phyloP scores from a whole-genome alignment of 2,329 filamentous ascomycete species.

The Colletotrichum sp. region DNA sequence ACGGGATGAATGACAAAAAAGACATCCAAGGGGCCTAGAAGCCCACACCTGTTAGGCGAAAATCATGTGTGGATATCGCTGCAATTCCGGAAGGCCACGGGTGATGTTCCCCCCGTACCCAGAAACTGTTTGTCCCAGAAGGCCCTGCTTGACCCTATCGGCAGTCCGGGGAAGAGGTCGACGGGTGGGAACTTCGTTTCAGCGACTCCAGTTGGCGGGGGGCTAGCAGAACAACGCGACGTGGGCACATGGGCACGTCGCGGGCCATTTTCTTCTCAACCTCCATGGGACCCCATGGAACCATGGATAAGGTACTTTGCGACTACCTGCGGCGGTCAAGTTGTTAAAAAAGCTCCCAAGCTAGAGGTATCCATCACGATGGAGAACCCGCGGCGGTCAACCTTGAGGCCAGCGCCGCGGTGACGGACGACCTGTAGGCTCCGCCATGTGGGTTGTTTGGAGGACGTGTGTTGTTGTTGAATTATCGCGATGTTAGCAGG shows the following conservation, averaged over 20 bases:
- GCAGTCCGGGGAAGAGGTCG: slow-evolving; percentile 15
- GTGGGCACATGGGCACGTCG: slow-evolving; percentile 1
- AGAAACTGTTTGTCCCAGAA: neutral
- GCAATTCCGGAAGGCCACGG: slow-evolving; percentile 16
- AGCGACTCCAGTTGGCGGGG: neutral
- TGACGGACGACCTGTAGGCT: neutral
- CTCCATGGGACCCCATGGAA: neutral
- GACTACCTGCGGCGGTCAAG: slow-evolving; percentile 1
- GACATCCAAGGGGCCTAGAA: neutral
- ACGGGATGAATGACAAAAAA: neutral
- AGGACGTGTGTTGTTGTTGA: neutral
- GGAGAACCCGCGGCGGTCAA: neutral
- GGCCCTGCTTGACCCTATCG: slow-evolving; percentile 8
- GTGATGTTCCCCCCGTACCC: neutral
- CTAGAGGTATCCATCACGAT: neutral
- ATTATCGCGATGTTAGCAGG: neutral
- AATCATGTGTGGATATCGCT: neutral
- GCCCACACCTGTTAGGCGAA: neutral
- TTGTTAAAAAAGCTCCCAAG: neutral
- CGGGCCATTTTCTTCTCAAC: neutral
- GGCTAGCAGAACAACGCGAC: neutral
- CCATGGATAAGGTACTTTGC: slow-evolving; percentile 2
- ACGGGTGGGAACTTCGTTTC: slow-evolving; percentile 12
- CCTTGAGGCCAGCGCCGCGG: neutral
- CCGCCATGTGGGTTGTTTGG: slow-evolving; percentile 9